Base-by-base conservation (phyloP, 2,329 filamentous ascomycete species). In the Cryoendolithus antarcticus region DNA sequence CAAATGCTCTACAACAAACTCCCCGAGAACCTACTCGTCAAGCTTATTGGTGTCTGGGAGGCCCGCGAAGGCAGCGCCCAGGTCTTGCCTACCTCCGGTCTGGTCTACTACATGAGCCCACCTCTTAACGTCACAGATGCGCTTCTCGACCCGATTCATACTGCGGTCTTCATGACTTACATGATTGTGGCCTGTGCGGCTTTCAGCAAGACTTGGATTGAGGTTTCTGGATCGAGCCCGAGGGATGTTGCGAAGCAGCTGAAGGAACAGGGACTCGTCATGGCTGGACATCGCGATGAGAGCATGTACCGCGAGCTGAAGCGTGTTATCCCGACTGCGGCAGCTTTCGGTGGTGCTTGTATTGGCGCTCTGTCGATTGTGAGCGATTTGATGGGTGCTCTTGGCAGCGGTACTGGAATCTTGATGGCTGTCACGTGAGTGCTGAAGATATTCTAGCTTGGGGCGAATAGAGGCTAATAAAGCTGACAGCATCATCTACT, bases 241-340 rank as follows among this genome's bases (percentile, higher is more conserved):
- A 84, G 91, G 59, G 91, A 98, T 60, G 93, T 98, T 51, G 91
- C 91, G 58, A 98, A 98, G 79, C 91, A 96, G 71, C 80, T 98
- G 64, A 98, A 98, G 80, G 93, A 98, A 60, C 91, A 98, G 70
- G 91, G 91, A 62, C 81, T 98, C 42, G 89, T 98, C 54, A 98
- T 98, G 93, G 89, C 91, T 58, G 91, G 91, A 60, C 91, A 98
- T 74, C 85, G 91, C 70, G 93, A 98, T 66, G 89, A 96, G 75
- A 93, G 84, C 73, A 98, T 98, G 91, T 98, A 98, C 79, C 93
- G 93, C 75, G 91, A 98, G 70, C 78, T 98, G 49, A 98, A 98
- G 83, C 83, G 91, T 59, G 91, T 98, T 57, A 98, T 98, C 50
- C 93, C 91, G 48, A 96, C 91, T 44, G 93, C 91, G 46, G 91